Percentiles rank a stretch among this genome's conserved stretches.
These are phyloP conservation scores for Cyclostephanos tholiformis DNA, from an alignment of 108 stramenopile species.

Conservation along the genomic window DNA sequence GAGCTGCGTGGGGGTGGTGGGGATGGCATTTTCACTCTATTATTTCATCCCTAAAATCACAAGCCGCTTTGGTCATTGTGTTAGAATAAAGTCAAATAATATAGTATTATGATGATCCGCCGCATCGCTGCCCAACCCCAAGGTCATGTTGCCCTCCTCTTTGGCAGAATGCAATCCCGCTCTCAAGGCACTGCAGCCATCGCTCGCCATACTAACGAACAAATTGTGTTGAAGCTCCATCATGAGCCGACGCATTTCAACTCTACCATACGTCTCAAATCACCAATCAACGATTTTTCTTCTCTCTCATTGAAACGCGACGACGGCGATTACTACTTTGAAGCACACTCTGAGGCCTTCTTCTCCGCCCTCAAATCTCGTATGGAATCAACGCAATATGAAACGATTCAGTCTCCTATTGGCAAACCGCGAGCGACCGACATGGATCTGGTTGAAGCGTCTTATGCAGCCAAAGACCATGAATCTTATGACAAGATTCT, in stretches of 20 bases:
- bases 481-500: conserved; percentile 52
- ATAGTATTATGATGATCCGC: conserved; percentile 18
- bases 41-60: too few relatives aligned
- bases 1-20: too few relatives aligned
- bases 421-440: conserved; percentile 23
- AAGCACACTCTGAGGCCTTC: conserved; percentile 44
- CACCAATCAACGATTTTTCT: conserved; percentile 26
- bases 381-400: conserved; percentile 16
- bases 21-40: too few relatives aligned
- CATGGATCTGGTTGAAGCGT: conserved; percentile 47
- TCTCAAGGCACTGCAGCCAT: conserved; percentile 33
- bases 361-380: conserved; percentile 23
- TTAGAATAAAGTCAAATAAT: neutral
- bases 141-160: neutral
- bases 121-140: conserved; percentile 2
- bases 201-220: conserved; percentile 14
- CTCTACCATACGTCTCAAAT: conserved; percentile 32
- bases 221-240: conserved; percentile 4
- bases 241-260: conserved; percentile 19
- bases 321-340: conserved; percentile 52
- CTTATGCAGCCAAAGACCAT: conserved; percentile 32
- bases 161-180: conserved; percentile 19
- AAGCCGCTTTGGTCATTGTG: neutral
- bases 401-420: conserved; percentile 4
- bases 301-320: conserved; percentile 39